Evolutionary conservation across 2,329 filamentous ascomycete genomes (phyloP).

Genomic region (Pleurostoma richardsiae): DNA sequence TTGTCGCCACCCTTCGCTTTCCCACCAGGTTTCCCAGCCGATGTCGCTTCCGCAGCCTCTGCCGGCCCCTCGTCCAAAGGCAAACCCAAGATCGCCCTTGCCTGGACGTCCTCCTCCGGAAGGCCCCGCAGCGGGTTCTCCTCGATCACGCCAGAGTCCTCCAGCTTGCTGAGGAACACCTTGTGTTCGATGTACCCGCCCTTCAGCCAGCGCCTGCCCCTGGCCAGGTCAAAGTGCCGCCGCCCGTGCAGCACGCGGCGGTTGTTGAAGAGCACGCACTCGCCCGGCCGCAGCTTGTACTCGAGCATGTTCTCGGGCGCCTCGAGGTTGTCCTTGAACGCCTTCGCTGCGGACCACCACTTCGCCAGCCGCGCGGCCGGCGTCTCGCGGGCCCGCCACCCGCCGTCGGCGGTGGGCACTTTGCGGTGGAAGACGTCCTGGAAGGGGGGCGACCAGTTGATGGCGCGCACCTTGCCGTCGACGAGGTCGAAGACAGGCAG

Average conservation of each 20-base stretch:
- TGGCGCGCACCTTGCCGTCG: conserved; percentile 15
- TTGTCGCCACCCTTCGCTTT: too few species aligned
- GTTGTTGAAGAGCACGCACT: conserved; percentile 94
- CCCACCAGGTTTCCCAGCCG: too few species aligned
- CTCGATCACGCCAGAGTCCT: conserved; percentile 16
- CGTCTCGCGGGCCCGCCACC: conserved; percentile 11
- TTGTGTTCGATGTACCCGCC: conserved; percentile 71
- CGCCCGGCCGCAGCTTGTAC: conserved; percentile 70
- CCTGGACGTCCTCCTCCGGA: background rate
- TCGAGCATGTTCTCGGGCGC: conserved; percentile 56
- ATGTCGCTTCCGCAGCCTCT: too few species aligned
- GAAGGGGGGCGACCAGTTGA: conserved; percentile 11
- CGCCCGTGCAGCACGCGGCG: conserved; percentile 79
- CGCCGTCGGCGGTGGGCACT: background rate
- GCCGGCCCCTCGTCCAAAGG: too few species aligned
- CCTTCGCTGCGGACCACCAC: conserved; percentile 44
- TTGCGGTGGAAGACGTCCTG: conserved; percentile 2
- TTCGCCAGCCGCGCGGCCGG: background rate
- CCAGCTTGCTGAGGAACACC: conserved; percentile 23
- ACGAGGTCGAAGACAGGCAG: conserved; percentile 48
- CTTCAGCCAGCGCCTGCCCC: conserved; percentile 73
- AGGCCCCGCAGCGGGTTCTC: too few species aligned
- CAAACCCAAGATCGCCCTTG: background rate
- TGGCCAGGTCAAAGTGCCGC: conserved; percentile 62
- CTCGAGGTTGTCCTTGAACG: conserved; percentile 58